Conservation (phyloP, 495 filamentous ascomycete genomes). For the Neurospora pannonica region DNA sequence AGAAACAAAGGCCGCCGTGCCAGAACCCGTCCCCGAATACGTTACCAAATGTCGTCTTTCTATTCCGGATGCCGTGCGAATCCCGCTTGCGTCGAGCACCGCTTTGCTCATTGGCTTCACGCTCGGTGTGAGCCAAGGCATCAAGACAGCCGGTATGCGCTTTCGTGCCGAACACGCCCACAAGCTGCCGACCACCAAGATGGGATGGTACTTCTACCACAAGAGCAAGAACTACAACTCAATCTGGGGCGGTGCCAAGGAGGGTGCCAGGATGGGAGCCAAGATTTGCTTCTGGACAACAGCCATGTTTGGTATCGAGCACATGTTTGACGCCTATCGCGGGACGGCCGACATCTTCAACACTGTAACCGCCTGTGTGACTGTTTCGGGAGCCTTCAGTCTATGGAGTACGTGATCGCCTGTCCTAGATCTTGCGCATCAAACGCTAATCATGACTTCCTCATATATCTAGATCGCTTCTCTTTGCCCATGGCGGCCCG, state of each 20-base stretch:
- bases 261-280: conserved; percentile 67
- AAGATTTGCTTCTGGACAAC: conserved; percentile 57
- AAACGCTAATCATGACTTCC: conserved; percentile 6
- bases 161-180: conserved; percentile 94
- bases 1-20: conserved; percentile 5
- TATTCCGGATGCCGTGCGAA: conserved; percentile 46
- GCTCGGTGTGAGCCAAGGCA: conserved; percentile 65
- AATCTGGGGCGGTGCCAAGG: conserved; percentile 61
- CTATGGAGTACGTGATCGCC: conserved; percentile 56
- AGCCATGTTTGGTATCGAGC: conserved; percentile 67
- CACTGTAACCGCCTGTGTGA: conserved; percentile 69
- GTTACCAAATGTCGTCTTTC: conserved; percentile 47
- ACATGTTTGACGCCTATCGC: conserved; percentile 70
- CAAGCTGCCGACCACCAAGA: conserved; percentile 67
- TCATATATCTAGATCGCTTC: conserved; percentile 54
- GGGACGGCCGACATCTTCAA: conserved; percentile 63
- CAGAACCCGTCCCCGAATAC: conserved; percentile 2
- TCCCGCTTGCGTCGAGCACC: conserved; percentile 48
- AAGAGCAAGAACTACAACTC: conserved; percentile 91
- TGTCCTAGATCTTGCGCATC: neutral
- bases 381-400: conserved; percentile 78
- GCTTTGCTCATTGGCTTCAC: conserved; percentile 55
- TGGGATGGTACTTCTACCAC: conserved; percentile 95
- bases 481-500: conserved; percentile 73
- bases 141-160: conserved; percentile 59